phyloP scores from a whole-genome alignment of 2,329 filamentous ascomycete species.

The Cucurbitaria berberidis region DNA sequence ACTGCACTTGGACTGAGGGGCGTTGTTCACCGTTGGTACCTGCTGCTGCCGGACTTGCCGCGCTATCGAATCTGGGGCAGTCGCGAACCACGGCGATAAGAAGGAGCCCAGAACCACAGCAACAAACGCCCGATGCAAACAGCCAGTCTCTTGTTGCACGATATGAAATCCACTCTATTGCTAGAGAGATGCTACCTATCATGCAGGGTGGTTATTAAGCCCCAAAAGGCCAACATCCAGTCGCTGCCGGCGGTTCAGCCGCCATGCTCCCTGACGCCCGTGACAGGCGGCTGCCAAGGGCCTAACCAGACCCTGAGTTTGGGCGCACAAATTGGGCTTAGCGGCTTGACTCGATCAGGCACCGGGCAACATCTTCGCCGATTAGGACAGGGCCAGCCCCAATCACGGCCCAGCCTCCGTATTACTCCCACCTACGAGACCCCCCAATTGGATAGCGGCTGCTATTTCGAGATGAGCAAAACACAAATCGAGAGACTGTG shows the following conservation, averaged over 20 bases:
- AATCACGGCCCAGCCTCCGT: background rate
- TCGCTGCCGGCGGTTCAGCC: background rate
- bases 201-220: background rate
- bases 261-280: background rate
- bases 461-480: background rate
- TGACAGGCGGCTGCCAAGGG: background rate
- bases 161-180: background rate
- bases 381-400: background rate
- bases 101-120: background rate
- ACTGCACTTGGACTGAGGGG: conserved; percentile 15
- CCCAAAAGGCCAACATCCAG: background rate
- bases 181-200: background rate
- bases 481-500: background rate
- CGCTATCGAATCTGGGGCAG: conserved; percentile 19
- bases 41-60: conserved; percentile 26
- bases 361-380: background rate
- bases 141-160: background rate
- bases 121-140: conserved; percentile 8
- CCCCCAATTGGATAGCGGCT: conserved; percentile 5
- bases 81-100: background rate
- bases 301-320: conserved; percentile 3
- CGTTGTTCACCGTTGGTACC: conserved; percentile 15
- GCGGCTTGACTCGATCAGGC: background rate
- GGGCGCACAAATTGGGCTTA: background rate
- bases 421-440: background rate